Percentiles rank a stretch among this genome's conserved stretches.
Evolutionary conservation across 495 filamentous ascomycete species (phyloP).

Genomic region (Penicillium coprophilum): DNA sequence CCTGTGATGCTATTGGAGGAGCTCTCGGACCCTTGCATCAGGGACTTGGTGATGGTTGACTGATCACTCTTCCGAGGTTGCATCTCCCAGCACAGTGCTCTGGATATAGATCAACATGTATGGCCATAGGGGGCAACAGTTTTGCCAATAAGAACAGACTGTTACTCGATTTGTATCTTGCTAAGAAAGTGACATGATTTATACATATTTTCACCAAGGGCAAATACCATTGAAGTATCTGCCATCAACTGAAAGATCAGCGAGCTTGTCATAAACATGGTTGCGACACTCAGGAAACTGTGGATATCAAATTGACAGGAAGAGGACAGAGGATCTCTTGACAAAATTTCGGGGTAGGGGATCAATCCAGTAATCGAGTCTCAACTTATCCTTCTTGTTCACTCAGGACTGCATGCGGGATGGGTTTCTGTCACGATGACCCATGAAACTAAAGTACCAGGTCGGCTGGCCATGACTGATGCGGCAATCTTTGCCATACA

Average conservation of each 20-base stretch:
- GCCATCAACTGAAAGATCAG: neutral
- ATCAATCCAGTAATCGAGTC: neutral
- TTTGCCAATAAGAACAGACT: neutral
- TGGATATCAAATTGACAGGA: neutral
- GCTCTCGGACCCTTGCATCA: too few relatives aligned
- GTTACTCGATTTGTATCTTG: neutral
- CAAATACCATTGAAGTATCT: neutral
- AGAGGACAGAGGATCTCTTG: neutral
- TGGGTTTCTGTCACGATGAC: neutral
- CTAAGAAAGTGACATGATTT: neutral
- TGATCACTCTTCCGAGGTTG: too few relatives aligned
- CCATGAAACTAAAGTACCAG: neutral
- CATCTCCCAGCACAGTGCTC: too few relatives aligned
- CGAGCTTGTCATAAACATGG: neutral
- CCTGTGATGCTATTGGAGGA: too few relatives aligned
- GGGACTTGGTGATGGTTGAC: too few relatives aligned
- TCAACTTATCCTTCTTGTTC: neutral
- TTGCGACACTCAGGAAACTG: neutral
- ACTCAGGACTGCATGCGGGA: neutral
- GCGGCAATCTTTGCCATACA: neutral
- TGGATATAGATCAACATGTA: too few relatives aligned
- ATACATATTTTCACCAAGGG: neutral
- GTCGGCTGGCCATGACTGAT: neutral
- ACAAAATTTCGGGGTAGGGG: neutral
- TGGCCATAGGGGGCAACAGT: too few relatives aligned